Base-by-base conservation (phyloP, 345 rosid genomes). In the Passiflora organensis region DNA sequence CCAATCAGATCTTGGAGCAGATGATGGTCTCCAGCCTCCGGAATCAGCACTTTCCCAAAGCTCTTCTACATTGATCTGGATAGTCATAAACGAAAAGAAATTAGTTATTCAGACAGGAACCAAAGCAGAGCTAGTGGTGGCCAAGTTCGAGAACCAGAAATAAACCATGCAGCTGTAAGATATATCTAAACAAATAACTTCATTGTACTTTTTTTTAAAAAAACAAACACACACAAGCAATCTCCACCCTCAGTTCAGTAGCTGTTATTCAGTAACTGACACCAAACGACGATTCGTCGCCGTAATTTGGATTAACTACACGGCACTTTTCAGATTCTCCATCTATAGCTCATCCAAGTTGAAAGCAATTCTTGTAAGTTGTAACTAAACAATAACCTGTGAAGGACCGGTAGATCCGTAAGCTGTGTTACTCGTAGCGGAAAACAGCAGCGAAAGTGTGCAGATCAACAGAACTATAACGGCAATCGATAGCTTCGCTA, bases 1-100 rank as follows among this genome's bases (percentile, higher is more conserved):
- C 99, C 97, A 93, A 58, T 82, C 76, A 63, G 97, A 82, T 72
- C 97, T 78, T 38, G 99, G 99, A 32, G 97, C 85, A 65, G 99
- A 93, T 42, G 99, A 93, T 20, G 99, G 99, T 72, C 83, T 83
- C 97, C 99, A 93, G 37, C 83, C 85, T 48, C 85, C 81, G 55
- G 95, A 84, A 10, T 77, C 74, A 64, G 91, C 97, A 79, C 78
- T 83, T 73, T 82, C 79, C 99, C 97, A 93, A 18, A 93, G 95
- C 59, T 86, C 71, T 49, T 86, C 87, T 5, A 79, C 95, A 61
- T 72, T 78, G 22, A 86, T 75, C 95, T 87, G 76, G 70, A 55
- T 42, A 70, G 63, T 36, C 55, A 28, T 59, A 45, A 19, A 55
- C 20, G 17, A 53, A 11, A 14, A 13, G 2, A 16, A 67, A 55